phyloP scores from a whole-genome alignment of 1,284 basidiomycete species.

The Neolentinus lepideus region DNA sequence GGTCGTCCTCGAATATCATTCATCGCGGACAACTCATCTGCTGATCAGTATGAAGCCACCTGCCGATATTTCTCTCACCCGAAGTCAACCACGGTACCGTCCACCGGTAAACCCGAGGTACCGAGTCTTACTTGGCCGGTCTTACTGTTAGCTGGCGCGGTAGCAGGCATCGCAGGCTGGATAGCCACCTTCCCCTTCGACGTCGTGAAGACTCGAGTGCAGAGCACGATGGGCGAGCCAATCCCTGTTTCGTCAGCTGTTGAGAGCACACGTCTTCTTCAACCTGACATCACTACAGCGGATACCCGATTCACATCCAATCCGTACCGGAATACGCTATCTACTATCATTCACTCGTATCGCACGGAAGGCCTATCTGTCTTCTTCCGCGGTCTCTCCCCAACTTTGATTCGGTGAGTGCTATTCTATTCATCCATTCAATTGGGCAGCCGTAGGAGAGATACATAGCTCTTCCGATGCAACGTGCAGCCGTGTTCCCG shows the following conservation, averaged over 20 bases:
- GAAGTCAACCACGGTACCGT: constrained; percentile 20
- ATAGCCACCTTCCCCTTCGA: constrained; percentile 76
- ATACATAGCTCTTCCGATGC: not conserved
- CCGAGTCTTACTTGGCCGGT: constrained; percentile 46
- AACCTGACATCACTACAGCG: not conserved
- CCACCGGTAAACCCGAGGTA: constrained; percentile 34
- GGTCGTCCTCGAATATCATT: not conserved
- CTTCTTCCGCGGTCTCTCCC: constrained; percentile 70
- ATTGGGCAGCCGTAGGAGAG: not conserved
- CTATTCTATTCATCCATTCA: constrained; percentile 16
- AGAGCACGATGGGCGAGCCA: constrained; percentile 32
- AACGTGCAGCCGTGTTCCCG: no score
- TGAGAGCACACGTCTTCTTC: not conserved
- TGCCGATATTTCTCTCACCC: constrained; percentile 46
- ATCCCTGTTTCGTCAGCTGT: not conserved
- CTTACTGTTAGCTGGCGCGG: constrained; percentile 69
- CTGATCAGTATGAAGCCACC: constrained; percentile 63
- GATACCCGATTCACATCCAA: not conserved
- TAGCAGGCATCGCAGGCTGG: constrained; percentile 73
- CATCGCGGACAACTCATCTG: constrained; percentile 9
- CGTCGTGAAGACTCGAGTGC: constrained; percentile 82
- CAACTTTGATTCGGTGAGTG: constrained; percentile 67
- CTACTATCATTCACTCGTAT: constrained; percentile 56
- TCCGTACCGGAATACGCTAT: constrained; percentile 49
- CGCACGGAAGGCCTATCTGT: constrained; percentile 57